Base-by-base conservation (phyloP, 495 filamentous ascomycete genomes). In the Penicillium ochrochloron region DNA sequence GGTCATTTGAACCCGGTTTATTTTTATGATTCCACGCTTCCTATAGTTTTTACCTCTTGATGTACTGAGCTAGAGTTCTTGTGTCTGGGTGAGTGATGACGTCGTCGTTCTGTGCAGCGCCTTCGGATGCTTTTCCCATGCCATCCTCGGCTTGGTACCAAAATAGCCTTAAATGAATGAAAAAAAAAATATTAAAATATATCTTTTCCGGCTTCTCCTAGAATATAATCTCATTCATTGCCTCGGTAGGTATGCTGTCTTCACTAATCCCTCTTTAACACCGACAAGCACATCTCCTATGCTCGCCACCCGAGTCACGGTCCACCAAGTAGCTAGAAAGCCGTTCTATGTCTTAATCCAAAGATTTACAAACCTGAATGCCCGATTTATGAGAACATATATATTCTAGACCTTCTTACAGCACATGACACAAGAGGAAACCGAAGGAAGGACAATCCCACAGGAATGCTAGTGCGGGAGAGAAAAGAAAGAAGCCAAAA, bases 371-470 rank as follows among this genome's bases (percentile, higher is more conserved):
- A 5, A 9, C 10, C 34, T 34, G 23, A 11, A 8, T 21, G 33
- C 4, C 21, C 37, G n/a, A 52, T 5, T 15, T 15, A 33, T 60
- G 42, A 60, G 57, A 60, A 48, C 33, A 19, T 59, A 61, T 69
- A 62, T 64, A 60, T 63, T 70, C 64, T 70, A 70, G 50, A 55
- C 35, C 54, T 48, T 58, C 62, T 42, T 66, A 66, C 64, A 70
- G 57, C 65, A 67, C 54, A 67, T 50, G 48, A 54, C 48, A 60
- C 57, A 70, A 60, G 53, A 51, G 60, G 60, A 65, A 57, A 34
- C 67, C 57, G 52, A 70, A 35, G 54, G 67, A 69, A 54, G 57
- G 57, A 42, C 41, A 53, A 63, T 65, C 64, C 61, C 67, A 33
- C 62, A 59, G 58, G 61, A 55, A 70, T 64, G 58, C 61, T 57